phyloP scores from a whole-genome alignment of 148 eudicot species.

The Vaccinium macrocarpon region DNA sequence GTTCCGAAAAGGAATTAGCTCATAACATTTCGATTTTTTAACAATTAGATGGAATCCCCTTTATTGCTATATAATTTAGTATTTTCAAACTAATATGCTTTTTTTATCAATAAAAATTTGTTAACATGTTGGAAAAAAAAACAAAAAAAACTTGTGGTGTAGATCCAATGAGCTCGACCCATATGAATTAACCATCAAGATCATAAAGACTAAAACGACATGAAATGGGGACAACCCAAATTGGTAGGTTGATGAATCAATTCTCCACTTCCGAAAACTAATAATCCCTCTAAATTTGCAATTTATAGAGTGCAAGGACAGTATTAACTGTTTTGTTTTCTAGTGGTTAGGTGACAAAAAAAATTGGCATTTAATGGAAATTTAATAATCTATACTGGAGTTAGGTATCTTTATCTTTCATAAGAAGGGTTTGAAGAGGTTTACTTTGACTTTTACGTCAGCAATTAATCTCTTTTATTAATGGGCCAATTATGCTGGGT shows the following conservation, averaged over 20 bases:
- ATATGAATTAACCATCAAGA: not conserved
- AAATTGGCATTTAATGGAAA: conserved; percentile 6
- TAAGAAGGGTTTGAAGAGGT: not conserved
- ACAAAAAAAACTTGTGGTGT: not conserved
- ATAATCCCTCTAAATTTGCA: not conserved
- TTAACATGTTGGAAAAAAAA: not conserved
- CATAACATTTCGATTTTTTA: not conserved
- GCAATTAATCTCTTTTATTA: not conserved
- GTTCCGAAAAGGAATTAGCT: not conserved
- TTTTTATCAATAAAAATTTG: no score
- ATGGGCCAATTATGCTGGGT: conserved; percentile 17
- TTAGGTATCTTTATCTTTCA: conserved; percentile 14
- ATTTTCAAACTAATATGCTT: no score
- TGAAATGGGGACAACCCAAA: conserved; percentile 17
- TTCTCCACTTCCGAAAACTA: not conserved
- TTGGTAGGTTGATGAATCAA: conserved; percentile 18
- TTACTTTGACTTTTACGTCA: not conserved
- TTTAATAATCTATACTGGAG: conserved; percentile 11
- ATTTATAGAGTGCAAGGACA: not conserved
- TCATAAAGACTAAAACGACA: conserved; percentile 14
- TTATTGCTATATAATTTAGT: not conserved
- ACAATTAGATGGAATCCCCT: not conserved
- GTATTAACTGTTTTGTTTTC: not conserved
- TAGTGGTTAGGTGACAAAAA: conserved; percentile 12
- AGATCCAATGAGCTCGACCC: not conserved